Percentiles rank a stretch among this genome's conserved stretches.
Evolutionary conservation across 352 stramenopile species (phyloP).

Genomic region (Phytopythium sindhum): DNA sequence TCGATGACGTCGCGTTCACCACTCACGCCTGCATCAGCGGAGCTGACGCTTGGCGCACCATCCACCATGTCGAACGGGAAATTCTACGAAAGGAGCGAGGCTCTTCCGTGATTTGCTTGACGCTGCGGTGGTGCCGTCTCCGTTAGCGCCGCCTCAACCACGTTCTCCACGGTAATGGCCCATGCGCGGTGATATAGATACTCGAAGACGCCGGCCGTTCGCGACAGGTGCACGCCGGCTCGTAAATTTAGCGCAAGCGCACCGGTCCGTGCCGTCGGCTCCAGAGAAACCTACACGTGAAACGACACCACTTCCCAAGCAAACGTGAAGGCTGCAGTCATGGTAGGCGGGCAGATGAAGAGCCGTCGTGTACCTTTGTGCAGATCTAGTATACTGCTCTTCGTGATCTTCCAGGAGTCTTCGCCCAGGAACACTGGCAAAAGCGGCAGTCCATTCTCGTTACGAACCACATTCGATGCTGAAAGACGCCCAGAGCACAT

Average conservation of each 20-base stretch:
- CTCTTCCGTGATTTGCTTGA: neutral
- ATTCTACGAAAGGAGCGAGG: neutral
- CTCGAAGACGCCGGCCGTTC: neutral
- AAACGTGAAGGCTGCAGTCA: neutral
- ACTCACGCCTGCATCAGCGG: neutral
- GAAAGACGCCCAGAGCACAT: neutral
- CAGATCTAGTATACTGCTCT: neutral
- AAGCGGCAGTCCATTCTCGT: neutral
- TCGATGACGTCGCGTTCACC: neutral
- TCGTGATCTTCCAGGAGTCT: neutral
- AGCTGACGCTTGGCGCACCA: neutral
- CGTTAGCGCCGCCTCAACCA: neutral
- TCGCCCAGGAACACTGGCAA: neutral
- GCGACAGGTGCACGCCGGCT: neutral
- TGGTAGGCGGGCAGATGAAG: no score
- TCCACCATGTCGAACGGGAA: neutral
- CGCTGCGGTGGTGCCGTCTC: neutral
- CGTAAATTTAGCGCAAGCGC: neutral
- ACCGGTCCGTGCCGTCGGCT: neutral
- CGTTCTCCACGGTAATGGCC: neutral
- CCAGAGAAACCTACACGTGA: neutral
- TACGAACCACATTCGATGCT: neutral
- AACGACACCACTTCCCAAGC: neutral
- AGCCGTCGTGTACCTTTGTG: neutral
- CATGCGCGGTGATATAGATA: neutral